Evolutionary conservation across 768 basidiomycete species (phyloP).

Genomic region (Trametes maxima): DNA sequence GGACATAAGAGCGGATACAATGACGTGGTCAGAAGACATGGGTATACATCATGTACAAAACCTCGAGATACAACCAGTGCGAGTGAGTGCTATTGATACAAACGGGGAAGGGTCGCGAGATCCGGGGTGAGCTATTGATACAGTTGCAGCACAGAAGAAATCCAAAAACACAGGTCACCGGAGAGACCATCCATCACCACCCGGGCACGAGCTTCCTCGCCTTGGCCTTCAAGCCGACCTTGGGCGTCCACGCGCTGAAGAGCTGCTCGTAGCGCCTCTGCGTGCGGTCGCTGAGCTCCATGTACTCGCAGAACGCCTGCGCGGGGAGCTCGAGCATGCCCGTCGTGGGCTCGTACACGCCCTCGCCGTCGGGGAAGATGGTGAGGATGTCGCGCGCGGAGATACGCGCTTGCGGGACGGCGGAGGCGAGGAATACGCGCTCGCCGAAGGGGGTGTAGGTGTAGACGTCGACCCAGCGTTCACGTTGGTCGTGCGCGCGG

Average conservation of each 20-base stretch:
- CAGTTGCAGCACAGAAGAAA: background rate
- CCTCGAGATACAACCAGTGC: background rate
- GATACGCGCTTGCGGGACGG: conserved; percentile 65
- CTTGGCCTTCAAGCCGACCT: background rate
- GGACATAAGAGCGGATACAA: background rate
- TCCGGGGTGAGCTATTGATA: conserved; percentile 5
- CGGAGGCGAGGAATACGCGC: conserved; percentile 63
- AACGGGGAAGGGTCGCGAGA: background rate
- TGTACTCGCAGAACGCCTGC: conserved; percentile 59
- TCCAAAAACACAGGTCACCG: background rate
- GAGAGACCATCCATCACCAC: background rate
- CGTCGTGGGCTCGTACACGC: conserved; percentile 28
- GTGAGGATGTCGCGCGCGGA: conserved; percentile 57
- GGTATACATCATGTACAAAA: conserved; percentile 7
- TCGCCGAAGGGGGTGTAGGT: conserved; percentile 67
- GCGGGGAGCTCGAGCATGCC: conserved; percentile 70
- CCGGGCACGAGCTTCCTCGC: background rate
- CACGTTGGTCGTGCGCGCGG: conserved; percentile 54
- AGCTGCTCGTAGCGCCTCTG: conserved; percentile 59
- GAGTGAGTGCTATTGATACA: conserved; percentile 3
- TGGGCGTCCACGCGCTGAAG: conserved; percentile 33
- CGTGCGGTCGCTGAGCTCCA: conserved; percentile 52
- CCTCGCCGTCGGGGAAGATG: conserved; percentile 51
- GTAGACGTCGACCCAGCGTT: conserved; percentile 66
- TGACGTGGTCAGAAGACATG: background rate